Percentiles rank a stretch among this genome's conserved stretches.
These are phyloP conservation scores for Mycena chlorophos DNA, from an alignment of 768 basidiomycete genomes.

Conservation along the genomic window DNA sequence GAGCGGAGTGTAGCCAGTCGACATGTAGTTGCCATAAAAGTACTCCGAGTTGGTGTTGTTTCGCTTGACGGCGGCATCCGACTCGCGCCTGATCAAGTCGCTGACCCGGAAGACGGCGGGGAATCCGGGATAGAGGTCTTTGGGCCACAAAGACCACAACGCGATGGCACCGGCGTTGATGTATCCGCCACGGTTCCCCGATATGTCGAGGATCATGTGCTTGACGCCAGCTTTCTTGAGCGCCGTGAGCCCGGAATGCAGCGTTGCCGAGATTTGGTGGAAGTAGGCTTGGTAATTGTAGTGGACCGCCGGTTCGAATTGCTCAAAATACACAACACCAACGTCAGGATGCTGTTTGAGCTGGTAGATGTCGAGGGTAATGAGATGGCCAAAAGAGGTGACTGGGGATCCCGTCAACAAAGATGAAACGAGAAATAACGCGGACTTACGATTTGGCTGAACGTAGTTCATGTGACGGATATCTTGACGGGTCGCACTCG, in stretches of 20 bases:
- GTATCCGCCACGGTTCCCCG: slow-evolving; percentile 21
- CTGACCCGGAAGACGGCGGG: slow-evolving; percentile 12
- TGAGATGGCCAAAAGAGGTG: slow-evolving; percentile 13
- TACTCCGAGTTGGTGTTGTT: slow-evolving; percentile 14
- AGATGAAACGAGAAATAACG: too few species aligned
- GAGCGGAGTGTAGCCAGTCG: slow-evolving; percentile 5
- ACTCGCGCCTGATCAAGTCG: slow-evolving; percentile 17
- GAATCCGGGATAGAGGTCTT: slow-evolving; percentile 18
- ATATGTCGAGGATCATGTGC: slow-evolving; percentile 18
- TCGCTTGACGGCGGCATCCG: neutral
- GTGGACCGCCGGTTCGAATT: slow-evolving; percentile 12
- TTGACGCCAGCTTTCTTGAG: slow-evolving; percentile 20
- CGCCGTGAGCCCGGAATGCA: slow-evolving; percentile 16
- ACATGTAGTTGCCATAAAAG: slow-evolving; percentile 13
- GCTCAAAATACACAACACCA: slow-evolving; percentile 22
- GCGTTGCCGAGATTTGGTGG: neutral
- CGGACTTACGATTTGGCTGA: slow-evolving; percentile 13
- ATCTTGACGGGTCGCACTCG: neutral
- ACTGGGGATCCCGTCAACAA: neutral
- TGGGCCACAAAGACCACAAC: slow-evolving; percentile 16
- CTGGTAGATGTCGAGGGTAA: slow-evolving; percentile 20
- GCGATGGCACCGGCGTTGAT: slow-evolving; percentile 16
- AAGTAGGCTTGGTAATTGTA: slow-evolving; percentile 10
- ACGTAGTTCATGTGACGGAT: slow-evolving; percentile 9
- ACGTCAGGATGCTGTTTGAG: slow-evolving; percentile 18